These are phyloP conservation scores for Corylus avellana DNA, from an alignment of 306 rosid genomes.

Conservation along the genomic window DNA sequence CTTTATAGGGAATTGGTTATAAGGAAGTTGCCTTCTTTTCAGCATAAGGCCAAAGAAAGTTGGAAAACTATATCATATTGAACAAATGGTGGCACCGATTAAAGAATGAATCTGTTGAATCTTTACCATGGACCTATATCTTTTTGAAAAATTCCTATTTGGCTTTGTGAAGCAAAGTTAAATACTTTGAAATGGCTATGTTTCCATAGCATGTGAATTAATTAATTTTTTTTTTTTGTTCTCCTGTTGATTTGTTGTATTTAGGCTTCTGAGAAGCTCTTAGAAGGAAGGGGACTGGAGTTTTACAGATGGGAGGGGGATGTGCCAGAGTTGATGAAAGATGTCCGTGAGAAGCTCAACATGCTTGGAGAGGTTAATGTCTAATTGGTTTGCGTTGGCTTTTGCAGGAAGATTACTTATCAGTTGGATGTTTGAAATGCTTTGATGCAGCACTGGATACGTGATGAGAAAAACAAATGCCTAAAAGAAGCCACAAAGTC, in stretches of 20 bases:
- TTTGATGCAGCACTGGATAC: constrained; percentile 73
- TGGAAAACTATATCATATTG: background rate
- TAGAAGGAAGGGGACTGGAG: constrained; percentile 75
- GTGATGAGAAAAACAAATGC: constrained; percentile 78
- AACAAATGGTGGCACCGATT: background rate
- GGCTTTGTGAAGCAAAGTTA: background rate
- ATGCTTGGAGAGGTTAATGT: constrained; percentile 71
- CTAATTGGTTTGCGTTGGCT: constrained; percentile 2
- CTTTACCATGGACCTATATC: background rate
- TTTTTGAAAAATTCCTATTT: background rate
- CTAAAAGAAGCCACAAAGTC: constrained; percentile 80
- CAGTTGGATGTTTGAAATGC: constrained; percentile 13
- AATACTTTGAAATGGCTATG: background rate
- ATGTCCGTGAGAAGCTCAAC: constrained; percentile 79
- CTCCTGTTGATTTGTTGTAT: constrained; percentile 23
- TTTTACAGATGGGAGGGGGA: constrained; percentile 75
- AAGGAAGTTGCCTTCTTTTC: background rate
- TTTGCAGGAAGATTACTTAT: constrained; percentile 1
- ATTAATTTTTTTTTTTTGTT: background rate
- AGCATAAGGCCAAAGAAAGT: background rate
- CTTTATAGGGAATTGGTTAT: background rate
- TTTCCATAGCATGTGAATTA: no score
- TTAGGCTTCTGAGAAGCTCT: constrained; percentile 70
- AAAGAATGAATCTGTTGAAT: background rate
- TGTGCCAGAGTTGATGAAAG: constrained; percentile 56